Percentiles rank a stretch among this genome's conserved stretches.
Evolutionary conservation across 1,139 yeast genomes (phyloP).

Genomic region (Candida tunisiensis): DNA sequence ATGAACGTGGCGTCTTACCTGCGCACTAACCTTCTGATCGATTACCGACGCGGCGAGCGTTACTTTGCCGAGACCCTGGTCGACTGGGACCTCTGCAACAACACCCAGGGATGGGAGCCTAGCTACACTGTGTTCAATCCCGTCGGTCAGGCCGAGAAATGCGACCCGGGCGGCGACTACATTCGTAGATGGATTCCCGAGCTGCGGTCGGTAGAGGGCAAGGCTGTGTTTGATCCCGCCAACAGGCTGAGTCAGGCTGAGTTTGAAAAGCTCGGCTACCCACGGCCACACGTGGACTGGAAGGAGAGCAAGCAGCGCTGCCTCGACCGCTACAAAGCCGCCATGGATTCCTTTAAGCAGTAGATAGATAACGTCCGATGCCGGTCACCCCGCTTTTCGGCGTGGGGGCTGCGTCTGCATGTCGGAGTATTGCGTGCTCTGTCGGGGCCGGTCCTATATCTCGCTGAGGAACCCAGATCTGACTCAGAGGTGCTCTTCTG

Average conservation of each 20-base stretch:
- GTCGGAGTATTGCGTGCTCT: no score
- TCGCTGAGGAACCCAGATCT: no score
- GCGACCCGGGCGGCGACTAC: constrained; percentile 29
- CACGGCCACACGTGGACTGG: constrained; percentile 27
- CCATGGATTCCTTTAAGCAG: no score
- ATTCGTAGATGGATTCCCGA: constrained; percentile 37
- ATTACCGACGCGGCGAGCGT: constrained; percentile 38
- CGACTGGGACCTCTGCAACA: constrained; percentile 38
- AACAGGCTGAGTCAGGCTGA: constrained; percentile 7
- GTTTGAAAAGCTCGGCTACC: constrained; percentile 21
- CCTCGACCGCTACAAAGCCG: constrained; percentile 4
- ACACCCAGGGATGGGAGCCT: constrained; percentile 47
- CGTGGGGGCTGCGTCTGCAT: no score
- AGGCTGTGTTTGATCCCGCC: constrained; percentile 25
- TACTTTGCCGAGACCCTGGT: constrained; percentile 31
- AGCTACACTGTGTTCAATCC: constrained; percentile 40
- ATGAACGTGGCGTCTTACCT: constrained; percentile 38
- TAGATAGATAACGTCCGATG: no score
- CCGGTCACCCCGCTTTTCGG: no score
- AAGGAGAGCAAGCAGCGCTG: constrained; percentile 7
- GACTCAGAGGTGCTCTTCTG: no score
- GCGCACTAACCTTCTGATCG: constrained; percentile 33
- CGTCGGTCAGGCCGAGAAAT: constrained; percentile 30
- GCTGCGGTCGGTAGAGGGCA: constrained; percentile 16
- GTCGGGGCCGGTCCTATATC: no score